Percentiles rank a stretch among this genome's conserved stretches.
Conservation (phyloP, 148 eudicot genomes). For the Fagopyrum tataricum region DNA sequence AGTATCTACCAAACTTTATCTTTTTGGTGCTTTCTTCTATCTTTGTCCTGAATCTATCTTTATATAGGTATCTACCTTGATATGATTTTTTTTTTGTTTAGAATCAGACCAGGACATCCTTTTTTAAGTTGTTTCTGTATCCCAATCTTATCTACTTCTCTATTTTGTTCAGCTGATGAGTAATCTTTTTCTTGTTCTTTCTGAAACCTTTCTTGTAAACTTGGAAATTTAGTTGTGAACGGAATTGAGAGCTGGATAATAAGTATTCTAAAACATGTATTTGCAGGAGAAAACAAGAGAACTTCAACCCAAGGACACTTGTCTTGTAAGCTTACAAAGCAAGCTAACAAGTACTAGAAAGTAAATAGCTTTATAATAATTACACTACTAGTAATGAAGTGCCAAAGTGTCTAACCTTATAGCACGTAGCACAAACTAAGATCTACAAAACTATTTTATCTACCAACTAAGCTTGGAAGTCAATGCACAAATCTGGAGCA, state of each 20-base stretch:
- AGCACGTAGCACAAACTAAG: too few species aligned
- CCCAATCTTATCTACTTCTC: background rate
- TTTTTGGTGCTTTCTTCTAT: background rate
- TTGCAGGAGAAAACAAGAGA: too few species aligned
- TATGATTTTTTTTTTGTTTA: background rate
- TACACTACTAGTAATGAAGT: too few species aligned
- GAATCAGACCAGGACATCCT: background rate
- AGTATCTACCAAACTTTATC: slow-evolving; percentile 30
- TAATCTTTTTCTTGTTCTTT: background rate
- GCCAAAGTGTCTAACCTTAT: too few species aligned
- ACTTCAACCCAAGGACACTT: too few species aligned
- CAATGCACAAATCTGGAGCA: too few species aligned
- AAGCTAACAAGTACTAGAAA: too few species aligned
- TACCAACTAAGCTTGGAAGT: too few species aligned
- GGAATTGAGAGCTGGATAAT: background rate
- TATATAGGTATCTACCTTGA: background rate
- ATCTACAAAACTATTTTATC: too few species aligned
- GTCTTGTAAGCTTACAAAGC: too few species aligned
- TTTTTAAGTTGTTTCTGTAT: background rate
- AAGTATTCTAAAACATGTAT: too few species aligned
- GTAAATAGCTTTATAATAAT: too few species aligned
- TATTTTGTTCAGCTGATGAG: background rate
- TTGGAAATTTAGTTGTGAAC: background rate
- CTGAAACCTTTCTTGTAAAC: background rate
- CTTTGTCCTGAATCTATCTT: background rate